Evolutionary conservation across 768 basidiomycete species (phyloP), one percentile per base, ranked within the genome.

Genomic region (Amanita muscaria): DNA sequence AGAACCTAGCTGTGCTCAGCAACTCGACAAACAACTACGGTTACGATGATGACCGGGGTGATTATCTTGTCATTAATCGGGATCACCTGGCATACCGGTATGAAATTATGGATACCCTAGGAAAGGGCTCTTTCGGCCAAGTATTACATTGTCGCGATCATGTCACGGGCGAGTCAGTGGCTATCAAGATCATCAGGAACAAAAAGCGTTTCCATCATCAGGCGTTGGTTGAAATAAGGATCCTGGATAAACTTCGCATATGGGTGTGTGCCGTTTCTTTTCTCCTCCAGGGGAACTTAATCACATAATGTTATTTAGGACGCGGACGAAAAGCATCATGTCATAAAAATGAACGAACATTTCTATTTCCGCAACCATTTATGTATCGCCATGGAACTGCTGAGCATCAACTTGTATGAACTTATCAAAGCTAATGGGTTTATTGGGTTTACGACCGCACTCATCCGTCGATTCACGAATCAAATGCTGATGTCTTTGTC

Each of bases 151-250:
- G 94, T 62, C 82, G 94, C 32, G 96, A 98, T 64, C 89, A 98
- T 59, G 81, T 79, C 56, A 91, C 92, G 10, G 96, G 96, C 8
- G 78, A 88, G 55, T 92, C 90, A n/a, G 89, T 98, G 8, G 96
- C 96, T 14, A 82, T 99, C 68, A 99, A 99, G 73, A 98, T 99
- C 50, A 98, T 99, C 55, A 81, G 96, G 31, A 98, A 98, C 70
- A 98, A 97, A 73, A 97, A 98, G 64, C 76, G 96, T 38, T 98
- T 98, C 70, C 93, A 98, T 61, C 89, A 94, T 56, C 96, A 98
- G 62, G 96, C 94, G 1, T 63, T 98, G 34, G 93, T 98, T n/a
- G 96, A 98, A 67, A 94, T 98, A 65, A 97, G 97, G 66, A 97
- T 99, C 47, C 68, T 99, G 50, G 91, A 97, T 54, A 97, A 88